Percentiles rank a stretch among this genome's conserved stretches.
Conservation (phyloP, 73 alveolate genomes). For the Uronychia setigera region DNA sequence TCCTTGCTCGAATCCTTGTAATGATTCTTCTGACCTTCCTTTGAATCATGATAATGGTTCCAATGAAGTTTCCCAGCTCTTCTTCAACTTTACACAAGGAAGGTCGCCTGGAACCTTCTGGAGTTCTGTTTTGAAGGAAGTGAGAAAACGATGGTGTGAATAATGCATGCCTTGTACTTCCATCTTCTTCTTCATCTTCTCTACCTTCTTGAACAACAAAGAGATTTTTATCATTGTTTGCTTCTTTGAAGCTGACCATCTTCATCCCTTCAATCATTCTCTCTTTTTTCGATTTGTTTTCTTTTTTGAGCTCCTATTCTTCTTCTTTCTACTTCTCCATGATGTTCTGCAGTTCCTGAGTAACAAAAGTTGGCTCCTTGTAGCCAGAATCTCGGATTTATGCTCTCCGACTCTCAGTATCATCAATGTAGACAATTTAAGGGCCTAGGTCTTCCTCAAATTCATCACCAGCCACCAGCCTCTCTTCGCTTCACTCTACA, state of each 20-base stretch:
- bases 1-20: too few species aligned
- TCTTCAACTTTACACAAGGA: too few species aligned
- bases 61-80: too few species aligned
- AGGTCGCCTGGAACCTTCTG: neutral
- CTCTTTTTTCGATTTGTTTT: neutral
- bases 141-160: neutral
- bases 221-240: neutral
- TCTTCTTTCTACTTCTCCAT: neutral
- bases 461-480: neutral
- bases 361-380: neutral
- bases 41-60: too few species aligned
- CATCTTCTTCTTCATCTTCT: neutral
- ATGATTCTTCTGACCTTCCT: too few species aligned
- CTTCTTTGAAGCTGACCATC: neutral
- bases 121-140: neutral
- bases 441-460: too few species aligned
- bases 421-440: neutral
- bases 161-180: neutral
- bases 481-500: neutral
- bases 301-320: neutral
- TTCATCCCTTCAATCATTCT: too few species aligned
- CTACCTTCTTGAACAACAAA: neutral
- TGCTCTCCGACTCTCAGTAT: neutral
- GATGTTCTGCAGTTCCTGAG: neutral
- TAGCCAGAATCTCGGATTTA: neutral